These are phyloP conservation scores for Monilinia fructicola DNA, from an alignment of 2,329 filamentous ascomycete genomes.

Conservation along the genomic window DNA sequence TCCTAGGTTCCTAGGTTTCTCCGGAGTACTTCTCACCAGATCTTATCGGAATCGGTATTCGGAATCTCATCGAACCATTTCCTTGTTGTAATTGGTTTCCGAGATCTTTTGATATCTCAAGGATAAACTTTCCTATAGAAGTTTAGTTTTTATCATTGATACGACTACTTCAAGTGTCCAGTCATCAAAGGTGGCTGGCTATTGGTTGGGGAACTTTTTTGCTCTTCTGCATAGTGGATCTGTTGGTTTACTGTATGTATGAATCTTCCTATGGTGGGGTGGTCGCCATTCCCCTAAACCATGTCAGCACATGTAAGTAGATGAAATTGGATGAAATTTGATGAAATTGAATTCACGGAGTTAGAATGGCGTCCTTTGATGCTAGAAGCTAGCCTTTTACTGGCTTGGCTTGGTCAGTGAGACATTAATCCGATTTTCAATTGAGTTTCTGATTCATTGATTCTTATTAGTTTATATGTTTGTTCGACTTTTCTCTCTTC, in stretches of 20 bases:
- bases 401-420: constrained; percentile 9
- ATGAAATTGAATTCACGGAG: neutral
- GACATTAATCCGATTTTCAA: neutral
- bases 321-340: neutral
- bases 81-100: neutral
- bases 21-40: constrained; percentile 5
- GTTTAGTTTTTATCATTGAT: neutral
- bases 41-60: constrained; percentile 13
- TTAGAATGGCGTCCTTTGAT: neutral
- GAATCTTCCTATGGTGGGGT: neutral
- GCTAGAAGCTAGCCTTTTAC: neutral
- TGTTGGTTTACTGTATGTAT: neutral
- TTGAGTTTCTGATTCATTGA: neutral
- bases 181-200: neutral
- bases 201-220: neutral
- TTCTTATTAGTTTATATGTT: neutral
- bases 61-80: neutral
- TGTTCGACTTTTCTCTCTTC: neutral
- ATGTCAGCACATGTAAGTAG: neutral
- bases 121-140: constrained; percentile 3
- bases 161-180: too few species aligned
- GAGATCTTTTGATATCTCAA: neutral
- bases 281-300: neutral
- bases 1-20: too few species aligned
- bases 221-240: neutral